Conservation (phyloP, 345 rosid genomes). For the Moringa oleifera region DNA sequence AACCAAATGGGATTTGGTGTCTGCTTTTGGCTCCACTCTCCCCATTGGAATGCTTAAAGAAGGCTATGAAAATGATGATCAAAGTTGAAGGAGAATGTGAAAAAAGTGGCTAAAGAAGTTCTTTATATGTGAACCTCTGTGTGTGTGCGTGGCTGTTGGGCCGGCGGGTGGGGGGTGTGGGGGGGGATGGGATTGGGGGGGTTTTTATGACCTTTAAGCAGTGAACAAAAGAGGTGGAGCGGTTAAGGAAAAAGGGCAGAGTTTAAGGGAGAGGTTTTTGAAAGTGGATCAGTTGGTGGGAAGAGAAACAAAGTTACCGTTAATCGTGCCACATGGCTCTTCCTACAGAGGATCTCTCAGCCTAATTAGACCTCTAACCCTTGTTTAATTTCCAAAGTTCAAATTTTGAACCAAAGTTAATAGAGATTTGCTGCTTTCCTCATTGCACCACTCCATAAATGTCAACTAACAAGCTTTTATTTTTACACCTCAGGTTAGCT, state of each 20-base stretch:
- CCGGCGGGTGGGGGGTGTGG: no score
- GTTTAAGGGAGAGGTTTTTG: constrained; percentile 57
- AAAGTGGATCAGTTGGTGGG: constrained; percentile 66
- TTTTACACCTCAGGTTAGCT: no score
- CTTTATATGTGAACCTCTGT: neutral
- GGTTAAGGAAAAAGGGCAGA: constrained; percentile 58
- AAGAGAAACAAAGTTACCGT: constrained; percentile 11
- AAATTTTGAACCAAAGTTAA: no score
- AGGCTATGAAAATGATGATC: neutral
- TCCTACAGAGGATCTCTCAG: neutral
- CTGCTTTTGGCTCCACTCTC: constrained; percentile 43
- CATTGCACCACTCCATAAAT: no score
- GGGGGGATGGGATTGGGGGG: no score
- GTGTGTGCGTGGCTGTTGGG: neutral
- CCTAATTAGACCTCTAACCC: neutral
- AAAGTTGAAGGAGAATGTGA: neutral
- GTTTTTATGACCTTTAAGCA: neutral
- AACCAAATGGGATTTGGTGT: constrained; percentile 43
- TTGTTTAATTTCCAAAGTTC: neutral
- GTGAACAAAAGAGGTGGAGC: constrained; percentile 31
- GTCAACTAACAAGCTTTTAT: no score
- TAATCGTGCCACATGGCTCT: constrained; percentile 10
- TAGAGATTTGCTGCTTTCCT: neutral
- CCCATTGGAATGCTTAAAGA: constrained; percentile 30
- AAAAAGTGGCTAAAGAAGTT: neutral